A percentile compares a stretch with the other conserved stretches of the same genome.
Conservation (phyloP, 768 basidiomycete species). For the Rhizopogon vesiculosus region DNA sequence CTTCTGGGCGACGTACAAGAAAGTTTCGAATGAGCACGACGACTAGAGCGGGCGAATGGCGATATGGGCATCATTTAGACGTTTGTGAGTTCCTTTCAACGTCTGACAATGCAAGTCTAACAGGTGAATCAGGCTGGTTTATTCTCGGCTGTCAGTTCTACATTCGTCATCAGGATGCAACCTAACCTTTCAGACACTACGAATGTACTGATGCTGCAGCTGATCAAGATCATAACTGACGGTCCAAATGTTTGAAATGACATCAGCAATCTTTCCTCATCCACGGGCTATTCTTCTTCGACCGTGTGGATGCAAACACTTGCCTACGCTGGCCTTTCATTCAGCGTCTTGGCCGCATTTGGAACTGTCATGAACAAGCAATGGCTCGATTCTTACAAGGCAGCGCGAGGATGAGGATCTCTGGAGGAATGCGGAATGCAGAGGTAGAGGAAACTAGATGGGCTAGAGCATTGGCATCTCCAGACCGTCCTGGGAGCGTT, state of each 20-base stretch:
- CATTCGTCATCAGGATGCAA: not conserved
- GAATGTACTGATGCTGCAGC: not conserved
- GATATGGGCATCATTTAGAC: not conserved
- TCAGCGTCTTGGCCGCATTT: not conserved
- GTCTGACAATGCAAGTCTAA: not conserved
- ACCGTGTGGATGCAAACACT: not conserved
- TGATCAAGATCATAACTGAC: not conserved
- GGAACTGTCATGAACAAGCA: not conserved
- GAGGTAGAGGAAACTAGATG: not conserved
- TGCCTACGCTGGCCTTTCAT: not conserved
- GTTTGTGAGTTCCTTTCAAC: not conserved
- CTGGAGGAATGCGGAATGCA: not conserved
- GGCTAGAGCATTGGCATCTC: not conserved
- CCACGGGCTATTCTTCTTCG: not conserved
- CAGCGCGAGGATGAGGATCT: not conserved
- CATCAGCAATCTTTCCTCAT: not conserved
- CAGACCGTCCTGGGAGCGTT: not conserved
- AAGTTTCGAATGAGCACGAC: not conserved
- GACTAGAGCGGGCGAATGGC: not conserved
- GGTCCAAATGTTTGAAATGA: not conserved
- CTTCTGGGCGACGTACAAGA: slow-evolving; percentile 2
- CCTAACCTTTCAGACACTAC: not conserved
- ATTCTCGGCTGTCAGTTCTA: not conserved
- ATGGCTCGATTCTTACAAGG: not conserved
- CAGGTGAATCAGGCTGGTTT: not conserved